Percentiles rank a stretch among this genome's conserved stretches.
These are phyloP conservation scores for Talaromyces liani DNA, from an alignment of 495 filamentous ascomycete genomes.

Conservation along the genomic window DNA sequence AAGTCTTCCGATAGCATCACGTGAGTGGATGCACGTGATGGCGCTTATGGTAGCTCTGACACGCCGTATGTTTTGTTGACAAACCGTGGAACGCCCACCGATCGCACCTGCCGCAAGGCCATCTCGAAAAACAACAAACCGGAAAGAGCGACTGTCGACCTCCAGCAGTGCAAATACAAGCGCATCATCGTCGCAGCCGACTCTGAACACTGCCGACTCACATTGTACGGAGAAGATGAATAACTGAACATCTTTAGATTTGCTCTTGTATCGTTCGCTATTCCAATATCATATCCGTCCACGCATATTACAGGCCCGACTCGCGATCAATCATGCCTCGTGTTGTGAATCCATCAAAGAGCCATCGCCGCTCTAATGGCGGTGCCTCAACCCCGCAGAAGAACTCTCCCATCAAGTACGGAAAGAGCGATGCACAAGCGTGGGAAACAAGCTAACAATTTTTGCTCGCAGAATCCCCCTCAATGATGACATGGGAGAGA, in stretches of 20 bases:
- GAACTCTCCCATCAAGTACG: conserved; percentile 65
- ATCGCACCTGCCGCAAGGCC: conserved; percentile 1
- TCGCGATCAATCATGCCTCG: conserved; percentile 57
- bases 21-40: not conserved
- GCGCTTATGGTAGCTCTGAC: conserved; percentile 3
- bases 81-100: conserved; percentile 5
- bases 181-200: not conserved
- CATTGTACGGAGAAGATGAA: not conserved
- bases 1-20: not conserved
- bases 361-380: conserved; percentile 40
- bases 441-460: conserved; percentile 3
- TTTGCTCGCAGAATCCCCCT: conserved; percentile 62
- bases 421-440: conserved; percentile 12
- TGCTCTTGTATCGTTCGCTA: conserved; percentile 8
- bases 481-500: conserved; percentile 92
- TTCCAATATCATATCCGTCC: conserved; percentile 2
- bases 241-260: not conserved
- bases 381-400: conserved; percentile 51
- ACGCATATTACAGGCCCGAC: conserved; percentile 13
- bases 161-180: not conserved
- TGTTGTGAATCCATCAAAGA: conserved; percentile 52
- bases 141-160: not conserved
- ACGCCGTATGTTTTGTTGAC: conserved; percentile 15
- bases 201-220: not conserved
- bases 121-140: not conserved